A percentile compares a stretch with the other conserved stretches of the same genome.
Evolutionary conservation across 768 basidiomycete genomes (phyloP).

Genomic region (Gymnopilus dilepis): DNA sequence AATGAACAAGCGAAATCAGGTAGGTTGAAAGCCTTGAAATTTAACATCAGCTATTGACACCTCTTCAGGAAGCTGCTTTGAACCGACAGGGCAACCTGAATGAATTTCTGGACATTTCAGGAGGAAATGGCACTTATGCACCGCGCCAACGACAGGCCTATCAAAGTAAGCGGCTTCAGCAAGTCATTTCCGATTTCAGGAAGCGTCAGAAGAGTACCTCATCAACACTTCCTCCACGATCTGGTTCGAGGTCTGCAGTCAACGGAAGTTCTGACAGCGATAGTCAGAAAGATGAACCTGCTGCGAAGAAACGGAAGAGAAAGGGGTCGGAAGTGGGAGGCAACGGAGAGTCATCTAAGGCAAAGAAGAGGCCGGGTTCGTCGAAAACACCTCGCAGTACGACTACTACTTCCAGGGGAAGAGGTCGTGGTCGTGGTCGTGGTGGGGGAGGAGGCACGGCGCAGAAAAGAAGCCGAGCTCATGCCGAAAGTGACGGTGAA

Average conservation of each 20-base stretch:
- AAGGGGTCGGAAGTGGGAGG: constrained; percentile 1
- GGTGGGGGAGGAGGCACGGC: background rate
- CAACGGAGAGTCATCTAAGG: constrained; percentile 13
- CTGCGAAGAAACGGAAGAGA: constrained; percentile 27
- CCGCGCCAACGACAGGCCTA: constrained; percentile 85
- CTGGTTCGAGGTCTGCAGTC: constrained; percentile 29
- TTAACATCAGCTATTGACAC: background rate
- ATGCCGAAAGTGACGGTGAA: constrained; percentile 12
- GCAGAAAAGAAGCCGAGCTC: constrained; percentile 6
- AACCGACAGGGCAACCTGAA: constrained; percentile 82
- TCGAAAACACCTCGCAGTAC: background rate
- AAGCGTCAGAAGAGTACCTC: constrained; percentile 52
- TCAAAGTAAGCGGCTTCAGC: constrained; percentile 83
- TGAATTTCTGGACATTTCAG: constrained; percentile 73
- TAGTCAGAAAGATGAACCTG: constrained; percentile 7
- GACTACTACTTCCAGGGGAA: background rate
- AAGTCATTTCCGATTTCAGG: constrained; percentile 83
- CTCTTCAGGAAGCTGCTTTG: constrained; percentile 56
- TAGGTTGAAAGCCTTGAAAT: constrained; percentile 25
- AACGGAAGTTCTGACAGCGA: constrained; percentile 10
- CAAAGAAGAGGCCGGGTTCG: constrained; percentile 12
- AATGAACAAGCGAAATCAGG: constrained; percentile 83
- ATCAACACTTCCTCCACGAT: constrained; percentile 10
- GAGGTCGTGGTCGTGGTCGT: constrained; percentile 1
- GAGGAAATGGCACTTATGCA: constrained; percentile 70